A percentile compares a stretch with the other conserved stretches of the same genome.
These are phyloP conservation scores for Vickermania spadyakhi DNA, from an alignment of 208 protist species.

Conservation along the genomic window DNA sequence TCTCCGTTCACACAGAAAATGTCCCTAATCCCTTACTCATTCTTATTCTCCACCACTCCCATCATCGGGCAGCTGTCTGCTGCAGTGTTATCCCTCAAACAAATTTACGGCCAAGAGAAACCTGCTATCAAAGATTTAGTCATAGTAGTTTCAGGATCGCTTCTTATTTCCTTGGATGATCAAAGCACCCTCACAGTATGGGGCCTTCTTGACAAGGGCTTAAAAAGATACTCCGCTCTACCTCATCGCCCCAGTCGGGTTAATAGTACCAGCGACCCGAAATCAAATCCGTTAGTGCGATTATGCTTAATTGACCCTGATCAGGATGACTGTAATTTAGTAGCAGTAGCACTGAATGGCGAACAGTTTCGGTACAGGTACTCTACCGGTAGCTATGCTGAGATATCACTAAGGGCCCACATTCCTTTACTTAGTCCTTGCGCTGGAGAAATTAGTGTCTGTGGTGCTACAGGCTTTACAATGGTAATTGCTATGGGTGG, in stretches of 20 bases:
- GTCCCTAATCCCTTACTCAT: conserved; percentile 58
- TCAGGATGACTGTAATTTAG: conserved; percentile 55
- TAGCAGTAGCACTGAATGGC: conserved; percentile 57
- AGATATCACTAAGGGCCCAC: conserved; percentile 42
- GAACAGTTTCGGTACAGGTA: conserved; percentile 82
- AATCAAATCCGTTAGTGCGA: conserved; percentile 19
- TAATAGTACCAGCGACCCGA: neutral
- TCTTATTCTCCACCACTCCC: conserved; percentile 32
- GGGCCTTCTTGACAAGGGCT: conserved; percentile 39
- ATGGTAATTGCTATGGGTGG: conserved; percentile 33
- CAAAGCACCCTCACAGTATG: conserved; percentile 57
- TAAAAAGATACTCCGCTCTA: conserved; percentile 30
- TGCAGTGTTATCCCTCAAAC: conserved; percentile 23
- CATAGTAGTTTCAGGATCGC: conserved; percentile 38
- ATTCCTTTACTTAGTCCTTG: conserved; percentile 35
- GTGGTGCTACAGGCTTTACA: conserved; percentile 38
- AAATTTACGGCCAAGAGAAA: conserved; percentile 40
- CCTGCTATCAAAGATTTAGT: conserved; percentile 61
- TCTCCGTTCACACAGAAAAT: conserved; percentile 56
- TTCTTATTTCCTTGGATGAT: conserved; percentile 67
- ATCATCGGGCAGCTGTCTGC: conserved; percentile 53
- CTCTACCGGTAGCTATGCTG: conserved; percentile 19
- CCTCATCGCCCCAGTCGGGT: conserved; percentile 14
- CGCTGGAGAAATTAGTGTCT: conserved; percentile 46
- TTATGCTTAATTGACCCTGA: conserved; percentile 65